Base-by-base conservation (phyloP, 352 stramenopile genomes). In the Globisporangium takayamanum region DNA sequence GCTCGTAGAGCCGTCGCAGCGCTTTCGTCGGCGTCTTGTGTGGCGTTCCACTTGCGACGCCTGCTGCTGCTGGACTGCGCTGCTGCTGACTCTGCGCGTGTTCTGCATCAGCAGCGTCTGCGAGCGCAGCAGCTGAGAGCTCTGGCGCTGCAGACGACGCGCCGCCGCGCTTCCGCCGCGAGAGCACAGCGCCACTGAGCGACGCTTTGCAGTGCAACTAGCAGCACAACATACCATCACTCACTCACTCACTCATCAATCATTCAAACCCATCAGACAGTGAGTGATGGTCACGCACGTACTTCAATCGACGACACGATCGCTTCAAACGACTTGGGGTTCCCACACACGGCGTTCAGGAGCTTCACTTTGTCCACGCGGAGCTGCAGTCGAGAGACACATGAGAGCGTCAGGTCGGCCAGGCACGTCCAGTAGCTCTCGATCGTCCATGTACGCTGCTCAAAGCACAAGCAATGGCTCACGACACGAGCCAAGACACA, bases 251-350 rank as follows among this genome's bases (percentile, higher is more conserved):
- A 14, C 14, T 20, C 41, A n/a, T 2, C 18, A 22, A 59, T 8
- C 5, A 22, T 36, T n/a, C 54, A 8, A 16, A 16, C 14, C 18
- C 30, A 20, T 3, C 28, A 39, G 33, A 57, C 15, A 20, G 6
- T 10, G 41, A 47, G 41, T 47, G 41, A 47, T 47, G 41, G 41
- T 47, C 41, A 47, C 15, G 11, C 14, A 41, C 59, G 20, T 12
- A 81, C 73, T 65, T 91, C 78, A 44, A 91, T 81, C 33, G 78
- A 87, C 8, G 73, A 78, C 20, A 91, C 76, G 50, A 91, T 84
- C 0, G 77, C 68, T 22, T 87, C 77, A 28, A 91, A 91, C 12
- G 67, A 64, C 41, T 74, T 82, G 22, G 72, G 66, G 57, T 83
- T 86, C 10, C 74, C 81, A 42, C 76, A 88, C 28, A 88, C 74